Percentiles rank a stretch among this genome's conserved stretches.
These are phyloP conservation scores for Amaranthus cruentus DNA, from an alignment of 148 eudicot species.

Conservation along the genomic window DNA sequence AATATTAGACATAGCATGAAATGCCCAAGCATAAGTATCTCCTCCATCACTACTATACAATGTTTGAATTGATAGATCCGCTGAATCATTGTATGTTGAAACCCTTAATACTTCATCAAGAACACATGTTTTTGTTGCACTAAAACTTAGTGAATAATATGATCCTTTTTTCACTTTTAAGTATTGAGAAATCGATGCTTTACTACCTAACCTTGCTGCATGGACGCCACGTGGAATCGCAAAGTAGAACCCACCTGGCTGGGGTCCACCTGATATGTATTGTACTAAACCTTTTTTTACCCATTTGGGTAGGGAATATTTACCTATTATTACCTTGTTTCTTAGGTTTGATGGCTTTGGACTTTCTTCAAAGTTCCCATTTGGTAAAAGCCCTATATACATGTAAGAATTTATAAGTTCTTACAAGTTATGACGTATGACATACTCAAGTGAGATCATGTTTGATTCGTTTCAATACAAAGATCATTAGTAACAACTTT, in stretches of 20 bases:
- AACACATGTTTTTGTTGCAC: slow-evolving; percentile 80
- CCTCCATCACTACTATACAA: slow-evolving; percentile 68
- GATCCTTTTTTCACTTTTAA: slow-evolving; percentile 41
- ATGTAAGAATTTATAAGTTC: no score
- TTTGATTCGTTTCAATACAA: no score
- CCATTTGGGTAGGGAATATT: slow-evolving; percentile 78
- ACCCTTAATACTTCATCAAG: slow-evolving; percentile 74
- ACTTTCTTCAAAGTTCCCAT: slow-evolving; percentile 75
- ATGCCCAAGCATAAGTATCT: slow-evolving; percentile 80
- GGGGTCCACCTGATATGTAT: slow-evolving; percentile 83
- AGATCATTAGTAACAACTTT: no score
- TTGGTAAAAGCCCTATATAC: slow-evolving; percentile 55
- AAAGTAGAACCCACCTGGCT: slow-evolving; percentile 73
- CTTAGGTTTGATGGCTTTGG: slow-evolving; percentile 51
- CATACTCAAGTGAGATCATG: no score
- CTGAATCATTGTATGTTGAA: slow-evolving; percentile 23
- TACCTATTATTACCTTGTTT: slow-evolving; percentile 56
- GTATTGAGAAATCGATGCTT: slow-evolving; percentile 56
- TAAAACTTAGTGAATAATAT: slow-evolving; percentile 56
- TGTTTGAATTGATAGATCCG: slow-evolving; percentile 64
- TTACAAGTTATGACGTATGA: no score
- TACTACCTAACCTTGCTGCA: slow-evolving; percentile 61
- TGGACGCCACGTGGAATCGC: slow-evolving; percentile 58
- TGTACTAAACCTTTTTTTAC: slow-evolving; percentile 68
- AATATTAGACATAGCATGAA: slow-evolving; percentile 33